Evolutionary conservation across 768 basidiomycete genomes (phyloP).

Genomic region (Neoboletus subvelutipes): DNA sequence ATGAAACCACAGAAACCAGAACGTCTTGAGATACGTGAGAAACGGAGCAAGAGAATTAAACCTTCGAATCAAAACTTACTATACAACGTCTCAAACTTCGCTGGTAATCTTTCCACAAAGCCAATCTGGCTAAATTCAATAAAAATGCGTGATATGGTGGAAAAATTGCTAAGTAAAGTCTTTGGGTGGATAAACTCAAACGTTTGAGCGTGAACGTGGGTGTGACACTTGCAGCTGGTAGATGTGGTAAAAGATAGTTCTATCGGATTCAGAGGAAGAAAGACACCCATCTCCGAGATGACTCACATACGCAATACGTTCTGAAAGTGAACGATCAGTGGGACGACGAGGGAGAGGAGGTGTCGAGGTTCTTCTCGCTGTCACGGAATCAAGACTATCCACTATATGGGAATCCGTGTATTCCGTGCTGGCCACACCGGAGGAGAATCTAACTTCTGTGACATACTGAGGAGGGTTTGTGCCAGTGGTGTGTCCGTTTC

Average conservation of each 20-base stretch:
- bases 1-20: constrained; percentile 64
- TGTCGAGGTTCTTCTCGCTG: not conserved
- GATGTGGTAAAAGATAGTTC: constrained; percentile 45
- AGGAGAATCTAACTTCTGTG: constrained; percentile 48
- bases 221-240: constrained; percentile 40
- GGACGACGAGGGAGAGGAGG: constrained; percentile 7
- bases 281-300: constrained; percentile 5
- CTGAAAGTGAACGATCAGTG: constrained; percentile 25
- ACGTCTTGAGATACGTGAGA: constrained; percentile 39
- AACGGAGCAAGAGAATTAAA: not conserved
- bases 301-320: constrained; percentile 27
- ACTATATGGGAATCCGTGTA: constrained; percentile 10
- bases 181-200: constrained; percentile 48
- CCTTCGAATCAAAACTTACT: constrained; percentile 38
- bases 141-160: constrained; percentile 51
- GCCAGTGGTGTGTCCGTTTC: not conserved
- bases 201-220: constrained; percentile 56
- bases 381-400: not conserved
- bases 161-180: constrained; percentile 53
- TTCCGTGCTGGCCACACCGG: constrained; percentile 27
- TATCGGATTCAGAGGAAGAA: constrained; percentile 18
- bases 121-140: constrained; percentile 39
- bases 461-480: constrained; percentile 46
- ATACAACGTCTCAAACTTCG: constrained; percentile 50
- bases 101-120: constrained; percentile 53